phyloP scores from a whole-genome alignment of 441 rosid genomes.

The Populus hybrid region DNA sequence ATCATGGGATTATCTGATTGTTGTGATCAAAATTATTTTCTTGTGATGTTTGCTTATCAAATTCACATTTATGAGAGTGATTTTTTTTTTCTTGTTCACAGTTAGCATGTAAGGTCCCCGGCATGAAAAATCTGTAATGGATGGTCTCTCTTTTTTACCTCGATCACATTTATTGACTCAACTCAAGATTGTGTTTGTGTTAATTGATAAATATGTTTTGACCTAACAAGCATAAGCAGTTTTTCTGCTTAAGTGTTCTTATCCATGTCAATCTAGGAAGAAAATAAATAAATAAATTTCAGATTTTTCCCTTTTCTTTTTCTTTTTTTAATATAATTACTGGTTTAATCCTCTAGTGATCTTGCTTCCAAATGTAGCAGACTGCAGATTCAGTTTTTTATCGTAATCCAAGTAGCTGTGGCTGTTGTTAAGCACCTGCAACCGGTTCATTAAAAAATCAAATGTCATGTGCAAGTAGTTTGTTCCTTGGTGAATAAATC shows the following conservation, averaged over 20 bases:
- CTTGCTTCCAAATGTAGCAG: neutral
- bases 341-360: neutral
- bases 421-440: neutral
- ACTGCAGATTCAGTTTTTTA: neutral
- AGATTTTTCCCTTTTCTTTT: neutral
- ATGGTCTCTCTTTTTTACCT: neutral
- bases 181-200: neutral
- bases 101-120: neutral
- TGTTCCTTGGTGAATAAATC: neutral
- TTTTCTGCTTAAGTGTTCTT: neutral
- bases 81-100: neutral
- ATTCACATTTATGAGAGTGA: neutral
- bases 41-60: neutral
- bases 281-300: neutral
- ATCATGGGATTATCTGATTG: neutral
- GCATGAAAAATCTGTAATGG: neutral
- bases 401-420: neutral
- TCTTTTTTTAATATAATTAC: neutral
- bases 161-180: neutral
- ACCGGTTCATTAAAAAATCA: neutral
- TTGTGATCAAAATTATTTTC: neutral
- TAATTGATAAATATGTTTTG: neutral
- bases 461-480: neutral
- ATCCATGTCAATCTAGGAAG: neutral
- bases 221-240: neutral